These are phyloP conservation scores for Plantago lanceolata DNA, from an alignment of 305 asterid genomes.

Conservation along the genomic window DNA sequence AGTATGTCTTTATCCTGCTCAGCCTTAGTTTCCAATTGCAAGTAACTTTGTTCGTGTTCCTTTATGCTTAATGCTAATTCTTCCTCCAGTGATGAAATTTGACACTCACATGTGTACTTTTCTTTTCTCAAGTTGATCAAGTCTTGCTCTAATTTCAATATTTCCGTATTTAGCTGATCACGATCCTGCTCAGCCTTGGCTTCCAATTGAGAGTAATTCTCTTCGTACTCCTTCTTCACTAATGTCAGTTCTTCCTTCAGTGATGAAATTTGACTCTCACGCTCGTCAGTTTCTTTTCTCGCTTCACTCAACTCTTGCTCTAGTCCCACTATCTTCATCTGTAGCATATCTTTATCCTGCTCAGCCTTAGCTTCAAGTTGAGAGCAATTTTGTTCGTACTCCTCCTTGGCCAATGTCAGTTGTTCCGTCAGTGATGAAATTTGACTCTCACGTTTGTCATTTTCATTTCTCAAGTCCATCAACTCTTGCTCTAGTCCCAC, in stretches of 20 bases:
- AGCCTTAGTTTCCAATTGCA: constrained; percentile 50
- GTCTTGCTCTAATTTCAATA: constrained; percentile 44
- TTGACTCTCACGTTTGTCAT: constrained; percentile 51
- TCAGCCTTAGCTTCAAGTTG: constrained; percentile 51
- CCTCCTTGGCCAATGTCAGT: constrained; percentile 40
- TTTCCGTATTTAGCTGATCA: constrained; percentile 51
- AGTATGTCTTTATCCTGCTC: constrained; percentile 49
- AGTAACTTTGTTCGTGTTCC: constrained; percentile 44
- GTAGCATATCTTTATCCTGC: constrained; percentile 52
- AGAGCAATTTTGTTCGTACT: constrained; percentile 45
- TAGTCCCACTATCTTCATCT: constrained; percentile 55
- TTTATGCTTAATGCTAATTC: constrained; percentile 45
- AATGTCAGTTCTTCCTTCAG: constrained; percentile 48
- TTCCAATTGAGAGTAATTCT: constrained; percentile 46
- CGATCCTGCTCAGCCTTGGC: constrained; percentile 48
- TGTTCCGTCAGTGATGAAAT: constrained; percentile 53
- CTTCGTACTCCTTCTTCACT: constrained; percentile 49
- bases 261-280: constrained; percentile 52
- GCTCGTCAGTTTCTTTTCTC: constrained; percentile 50
- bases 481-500: constrained; percentile 41
- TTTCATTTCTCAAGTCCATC: constrained; percentile 43
- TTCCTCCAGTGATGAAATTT: constrained; percentile 48
- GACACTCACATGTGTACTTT: constrained; percentile 49
- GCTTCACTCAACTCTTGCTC: constrained; percentile 28
- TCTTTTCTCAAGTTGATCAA: constrained; percentile 39